Base-by-base conservation (phyloP, 495 filamentous ascomycete genomes). In the Xylaria sp. region DNA sequence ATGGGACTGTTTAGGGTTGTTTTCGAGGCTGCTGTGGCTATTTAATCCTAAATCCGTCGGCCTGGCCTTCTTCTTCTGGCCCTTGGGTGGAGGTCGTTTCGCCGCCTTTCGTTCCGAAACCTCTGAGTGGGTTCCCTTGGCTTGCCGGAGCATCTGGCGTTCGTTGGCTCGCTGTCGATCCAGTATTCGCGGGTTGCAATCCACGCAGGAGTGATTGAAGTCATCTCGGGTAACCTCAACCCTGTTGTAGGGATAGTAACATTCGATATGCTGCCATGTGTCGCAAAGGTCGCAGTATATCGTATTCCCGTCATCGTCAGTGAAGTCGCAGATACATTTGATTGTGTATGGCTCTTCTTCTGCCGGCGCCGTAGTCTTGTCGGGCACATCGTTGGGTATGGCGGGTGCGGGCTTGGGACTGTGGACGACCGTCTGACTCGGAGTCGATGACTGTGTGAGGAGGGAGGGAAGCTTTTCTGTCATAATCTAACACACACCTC, bases 181-280 rank as follows among this genome's bases (percentile, higher is more conserved):
- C 73, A 97, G 75, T 53, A 76, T 75, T 72, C 93, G 86, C 21
- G 95, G 93, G 69, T 90, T 85, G 82, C 96, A 99, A 71, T 96
- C 94, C 65, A 87, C 87, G 82, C 96, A 99, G 73, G 90, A 91
- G 81, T 99, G 97, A 26, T 84, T 78, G 74, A 90, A 89, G 57
- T 86, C 85, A 48, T 83, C 80, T 74, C 90, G 87, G 26, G 92
- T 87, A 48, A 93, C 95, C 55, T 97, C 90, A 44, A 89, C 86
- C 67, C 85, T 77, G 61, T 86, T 87, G 63, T 89, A 84, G 61
- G 92, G 90, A 78, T 97, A 97, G 82, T 97, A 98, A 82, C 96
- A 99, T 74, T 93, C 88, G 72, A 97, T 95, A 81, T 99, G 96
- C 81, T 99, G 96, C 96, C 96, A 99, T 53, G 93, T 97, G 78